Evolutionary conservation across 192 early-diverging fungal genomes (phyloP).

Genomic region (Geranomyces michiganensis): DNA sequence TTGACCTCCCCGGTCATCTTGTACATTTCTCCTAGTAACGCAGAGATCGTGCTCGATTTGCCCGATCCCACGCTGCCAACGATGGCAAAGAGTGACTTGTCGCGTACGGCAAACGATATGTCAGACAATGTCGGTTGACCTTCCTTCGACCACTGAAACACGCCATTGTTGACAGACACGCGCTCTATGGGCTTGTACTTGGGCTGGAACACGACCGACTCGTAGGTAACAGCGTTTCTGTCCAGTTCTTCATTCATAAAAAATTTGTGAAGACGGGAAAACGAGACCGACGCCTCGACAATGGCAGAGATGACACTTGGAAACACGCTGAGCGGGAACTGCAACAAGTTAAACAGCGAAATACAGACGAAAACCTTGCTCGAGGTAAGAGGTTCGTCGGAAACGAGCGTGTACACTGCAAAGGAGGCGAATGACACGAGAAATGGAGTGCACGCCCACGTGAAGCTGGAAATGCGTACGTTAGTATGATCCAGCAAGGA

Average conservation of each 20-base stretch:
- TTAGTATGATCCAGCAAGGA: too few relatives aligned
- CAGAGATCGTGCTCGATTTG: conserved; percentile 77
- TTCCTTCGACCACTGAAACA: conserved; percentile 52
- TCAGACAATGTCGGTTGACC: conserved; percentile 40
- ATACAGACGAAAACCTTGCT: conserved; percentile 81
- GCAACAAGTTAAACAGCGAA: conserved; percentile 88
- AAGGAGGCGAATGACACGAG: conserved; percentile 86
- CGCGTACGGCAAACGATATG: conserved; percentile 59
- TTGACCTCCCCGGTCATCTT: conserved; percentile 65
- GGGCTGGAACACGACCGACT: conserved; percentile 36
- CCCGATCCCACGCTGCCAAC: conserved; percentile 69
- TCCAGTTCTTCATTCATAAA: conserved; percentile 83
- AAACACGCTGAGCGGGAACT: conserved; percentile 84
- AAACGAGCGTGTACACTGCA: conserved; percentile 69
- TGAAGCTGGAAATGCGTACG: conserved; percentile 51
- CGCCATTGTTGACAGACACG: conserved; percentile 43
- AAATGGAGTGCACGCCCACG: conserved; percentile 84
- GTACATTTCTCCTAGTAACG: conserved; percentile 89
- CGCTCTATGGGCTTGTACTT: conserved; percentile 27
- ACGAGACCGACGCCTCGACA: conserved; percentile 82
- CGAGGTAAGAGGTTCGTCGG: conserved; percentile 62
- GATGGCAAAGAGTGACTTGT: conserved; percentile 52
- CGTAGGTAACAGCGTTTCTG: conserved; percentile 58
- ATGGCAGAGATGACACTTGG: conserved; percentile 77
- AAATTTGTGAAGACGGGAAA: conserved; percentile 79